Evolutionary conservation across 202 grass and related monocot genomes (phyloP), one percentile per base, ranked within the genome.

Genomic region (Cymbopogon flexuosus): DNA sequence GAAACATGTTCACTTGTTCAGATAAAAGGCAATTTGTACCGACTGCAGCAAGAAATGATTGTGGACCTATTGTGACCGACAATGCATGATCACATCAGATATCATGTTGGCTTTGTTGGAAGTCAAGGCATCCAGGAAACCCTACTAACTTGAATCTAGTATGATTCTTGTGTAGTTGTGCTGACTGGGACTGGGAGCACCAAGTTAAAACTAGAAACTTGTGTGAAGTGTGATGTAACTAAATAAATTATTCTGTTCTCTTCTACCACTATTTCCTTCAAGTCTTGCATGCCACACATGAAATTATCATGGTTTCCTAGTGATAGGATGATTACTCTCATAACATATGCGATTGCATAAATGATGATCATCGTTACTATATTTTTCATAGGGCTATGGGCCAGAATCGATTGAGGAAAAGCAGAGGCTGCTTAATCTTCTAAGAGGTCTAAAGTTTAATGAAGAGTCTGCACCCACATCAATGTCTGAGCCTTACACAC

Each of bases 341-440:
- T 61, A 59, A 40, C 45, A 79, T 76, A 34, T 62, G 31, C 3
- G 0, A 31, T 29, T 43, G 39, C 51, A 41, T 73, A 37, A 31
- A 35, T 80, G 27, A 80, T 64, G 27, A 47, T 73, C 12, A 5
- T 8, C 37, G 33, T 29, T 63, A 18, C 15, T 42, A 12, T 71
- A 79, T 80, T 10, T 80, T 89, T 93, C 22, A 7, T 83, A 99
- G 96, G 92, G 96, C 35, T 99, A 99, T 83, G 96, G 92, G 56
- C 96, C 96, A 39, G 92, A 96, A 60, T 96, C 96, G 0, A 87
- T 91, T 85, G 96, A 99, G 39, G 96, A 99, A 79, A 99, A 99
- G 77, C 96, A 99, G 56, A 99, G 93, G 31, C 82, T 99, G 31
- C 93, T 87, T 81, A 87, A 84, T n/a, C 96, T 99, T 35, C 73